Base-by-base conservation (phyloP, 2,329 filamentous ascomycete genomes). In the Penicillium sp. region DNA sequence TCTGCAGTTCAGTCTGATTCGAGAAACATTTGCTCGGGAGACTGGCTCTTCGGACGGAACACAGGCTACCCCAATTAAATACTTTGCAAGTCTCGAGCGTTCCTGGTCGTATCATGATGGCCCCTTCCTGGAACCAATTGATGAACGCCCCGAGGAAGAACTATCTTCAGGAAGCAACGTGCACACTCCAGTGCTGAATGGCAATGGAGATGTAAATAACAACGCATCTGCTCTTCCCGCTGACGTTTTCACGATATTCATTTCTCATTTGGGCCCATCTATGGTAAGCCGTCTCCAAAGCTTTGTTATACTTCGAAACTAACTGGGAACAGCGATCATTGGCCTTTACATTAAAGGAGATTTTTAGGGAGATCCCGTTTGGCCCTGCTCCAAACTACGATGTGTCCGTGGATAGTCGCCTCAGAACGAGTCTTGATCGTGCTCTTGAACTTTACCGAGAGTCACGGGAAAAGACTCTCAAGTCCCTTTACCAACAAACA, bases 171-270 rank as follows among this genome's bases (percentile, higher is more conserved):
- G 46, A 38, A 53, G 46, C 18, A 50, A 39, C 14, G 46, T 46
- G 24, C 33, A 46, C 5, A 52, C 48, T 8, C 38, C 53, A 13
- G 40, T 46, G 39, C 25, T 53, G 9, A 35, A 53, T 50, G 46
- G 45, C 48, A 39, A 55, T 45, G 40, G 48, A 40, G 46, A 58
- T 27, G 30, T 53, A 24, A 58, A 49, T 14, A 28, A 50, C 6
- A 51, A 55, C 13, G 45, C 56, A n/a, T 18, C 50, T 46, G 61
- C 67, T 46, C 64, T 67, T 46, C 85, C 92, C 0, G 84, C 88
- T 0, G 90, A 96, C 52, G 95, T 97, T 58, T 97, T 97, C 67
- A 85, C 90, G 10, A 80, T 92, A 5, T 99, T 97, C 70, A 96
- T 99, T 53, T 79, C 82, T 18, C 84, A 94, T 59, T 78, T 99